Base-by-base conservation (phyloP, 129 eudicot genomes). In the Dittrichia graveolens region DNA sequence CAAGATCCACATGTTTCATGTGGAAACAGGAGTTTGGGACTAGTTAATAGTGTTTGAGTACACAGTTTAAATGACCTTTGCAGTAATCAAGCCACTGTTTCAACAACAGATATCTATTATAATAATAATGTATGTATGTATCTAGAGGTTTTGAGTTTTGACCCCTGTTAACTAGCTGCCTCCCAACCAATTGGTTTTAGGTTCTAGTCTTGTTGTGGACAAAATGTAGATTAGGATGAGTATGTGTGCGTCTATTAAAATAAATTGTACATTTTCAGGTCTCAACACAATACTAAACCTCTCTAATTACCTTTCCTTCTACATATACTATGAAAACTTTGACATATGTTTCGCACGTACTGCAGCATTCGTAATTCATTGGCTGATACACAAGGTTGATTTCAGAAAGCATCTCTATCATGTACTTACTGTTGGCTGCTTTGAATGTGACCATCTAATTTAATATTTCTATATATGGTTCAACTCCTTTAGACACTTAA, bases 401-500 rank as follows among this genome's bases (percentile, higher is more conserved):
- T 57, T 40, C 24, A 6, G 42, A 55, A 71, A 53, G 8, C 15
- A 48, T 5, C 40, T 8, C 38, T 24, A 50, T 16, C 59, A 65
- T 12, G 41, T 14, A 65, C 24, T 43, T 37, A 9, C n/a, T 65
- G n/a, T 73, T 53, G 44, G 80, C 37, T 44, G 15, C 8, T 40
- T 24, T 61, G 4, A 70, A 70, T 42, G 43, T 66, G 50, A 45
- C 68, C 68, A 55, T 75, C 67, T 49, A 66, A 60, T 39, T 19
- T 46, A 39, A 59, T 69, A 46, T 31, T 69, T 58, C 53, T 49
- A 69, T 59, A 18, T 68, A 19, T 58, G 61, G 80, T 69, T 76
- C 46, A 57, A 67, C 50, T 58, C 61, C 75, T 76, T 47, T 76
- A 8, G 42, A 67, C 43, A 59, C 42, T 7, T 40, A 57, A 10